phyloP scores from a whole-genome alignment of 345 rosid genomes.

The Gossypium herbaceum region DNA sequence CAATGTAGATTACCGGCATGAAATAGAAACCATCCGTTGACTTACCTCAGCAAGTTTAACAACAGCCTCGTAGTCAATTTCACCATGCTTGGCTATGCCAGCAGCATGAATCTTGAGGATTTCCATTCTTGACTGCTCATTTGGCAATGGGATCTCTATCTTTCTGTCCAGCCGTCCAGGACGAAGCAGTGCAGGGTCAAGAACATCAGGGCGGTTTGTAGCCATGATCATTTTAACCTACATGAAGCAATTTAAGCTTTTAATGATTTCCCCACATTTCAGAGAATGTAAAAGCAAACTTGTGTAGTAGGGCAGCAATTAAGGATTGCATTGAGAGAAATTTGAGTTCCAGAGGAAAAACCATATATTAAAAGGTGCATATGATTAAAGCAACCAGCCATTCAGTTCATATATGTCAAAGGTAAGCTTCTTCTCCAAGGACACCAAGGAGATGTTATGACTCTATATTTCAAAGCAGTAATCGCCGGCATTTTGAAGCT shows the following conservation, averaged over 20 bases:
- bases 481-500: neutral
- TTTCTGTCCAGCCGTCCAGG: conserved; percentile 91
- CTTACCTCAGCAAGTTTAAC: conserved; percentile 95
- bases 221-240: conserved; percentile 99
- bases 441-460: neutral
- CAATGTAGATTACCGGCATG: neutral
- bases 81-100: conserved; percentile 93
- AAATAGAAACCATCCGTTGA: neutral
- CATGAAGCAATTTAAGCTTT: neutral
- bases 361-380: neutral
- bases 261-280: neutral
- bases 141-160: conserved; percentile 94
- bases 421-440: neutral
- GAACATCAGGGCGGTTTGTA: conserved; percentile 92
- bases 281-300: neutral
- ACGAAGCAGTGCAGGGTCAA: conserved; percentile 94
- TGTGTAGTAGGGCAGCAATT: neutral
- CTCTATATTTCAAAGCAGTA: neutral
- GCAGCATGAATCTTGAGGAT: conserved; percentile 95
- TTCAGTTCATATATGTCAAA: neutral
- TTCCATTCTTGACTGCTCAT: conserved; percentile 94
- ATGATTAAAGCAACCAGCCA: conserved; percentile 3
- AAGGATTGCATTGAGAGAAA: neutral
- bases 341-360: neutral
- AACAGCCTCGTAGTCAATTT: conserved; percentile 91